Evolutionary conservation across 768 basidiomycete genomes (phyloP).

Genomic region (Lentinula detonsa): DNA sequence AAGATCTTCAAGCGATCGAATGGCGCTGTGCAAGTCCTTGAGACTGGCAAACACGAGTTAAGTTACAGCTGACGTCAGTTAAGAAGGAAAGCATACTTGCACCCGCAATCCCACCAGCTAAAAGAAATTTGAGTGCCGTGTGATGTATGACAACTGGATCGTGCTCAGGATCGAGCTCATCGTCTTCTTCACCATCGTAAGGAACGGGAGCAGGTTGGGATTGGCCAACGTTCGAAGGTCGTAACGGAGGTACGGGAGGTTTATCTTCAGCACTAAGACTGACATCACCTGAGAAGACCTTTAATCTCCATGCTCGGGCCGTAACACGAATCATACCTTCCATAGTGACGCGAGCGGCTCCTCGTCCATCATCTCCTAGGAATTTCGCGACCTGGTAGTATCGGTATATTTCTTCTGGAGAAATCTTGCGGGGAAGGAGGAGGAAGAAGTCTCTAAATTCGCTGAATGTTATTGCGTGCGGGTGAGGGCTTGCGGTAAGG

Average conservation of each 20-base stretch:
- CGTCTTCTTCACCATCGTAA: conserved; percentile 28
- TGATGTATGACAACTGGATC: conserved; percentile 55
- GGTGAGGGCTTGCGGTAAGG: conserved; percentile 66
- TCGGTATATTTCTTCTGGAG: conserved; percentile 78
- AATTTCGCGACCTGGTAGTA: conserved; percentile 70
- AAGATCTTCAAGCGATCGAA: conserved; percentile 97
- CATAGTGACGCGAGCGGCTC: conserved; percentile 79
- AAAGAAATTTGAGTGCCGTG: conserved; percentile 81
- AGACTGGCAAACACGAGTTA: conserved; percentile 49
- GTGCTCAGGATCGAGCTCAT: conserved; percentile 51
- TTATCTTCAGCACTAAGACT: conserved; percentile 74
- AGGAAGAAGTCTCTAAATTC: conserved; percentile 91
- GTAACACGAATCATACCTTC: conserved; percentile 57
- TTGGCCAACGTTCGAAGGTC: neutral
- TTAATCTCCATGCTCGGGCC: neutral
- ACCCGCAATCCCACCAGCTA: conserved; percentile 93
- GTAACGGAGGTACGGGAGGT: conserved; percentile 27
- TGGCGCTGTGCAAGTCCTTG: conserved; percentile 93
- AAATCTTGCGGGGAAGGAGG: conserved; percentile 75
- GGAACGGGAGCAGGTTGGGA: conserved; percentile 8
- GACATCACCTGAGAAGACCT: conserved; percentile 55
- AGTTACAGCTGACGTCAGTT: neutral
- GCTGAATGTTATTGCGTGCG: conserved; percentile 65
- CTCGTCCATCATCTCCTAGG: conserved; percentile 70
- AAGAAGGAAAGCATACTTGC: conserved; percentile 53